Evolutionary conservation across 2,329 filamentous ascomycete species (phyloP).

Genomic region (Coniochaeta pulveracea): DNA sequence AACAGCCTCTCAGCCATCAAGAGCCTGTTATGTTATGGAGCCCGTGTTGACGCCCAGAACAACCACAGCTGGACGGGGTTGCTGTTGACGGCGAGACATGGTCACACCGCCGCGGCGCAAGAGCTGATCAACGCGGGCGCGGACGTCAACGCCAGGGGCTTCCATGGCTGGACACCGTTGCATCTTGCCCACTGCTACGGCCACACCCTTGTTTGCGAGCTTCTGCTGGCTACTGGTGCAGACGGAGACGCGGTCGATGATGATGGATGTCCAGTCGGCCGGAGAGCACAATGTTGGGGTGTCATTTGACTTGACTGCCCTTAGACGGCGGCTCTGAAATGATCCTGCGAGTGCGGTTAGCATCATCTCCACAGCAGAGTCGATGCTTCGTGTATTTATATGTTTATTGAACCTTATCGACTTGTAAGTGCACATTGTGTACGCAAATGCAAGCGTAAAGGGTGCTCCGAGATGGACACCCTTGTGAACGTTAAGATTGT

Average conservation of each 20-base stretch:
- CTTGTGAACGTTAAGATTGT: conserved; percentile 33
- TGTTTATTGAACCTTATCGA: too few relatives aligned
- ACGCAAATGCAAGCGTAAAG: conserved; percentile 36
- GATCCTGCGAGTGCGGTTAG: too few relatives aligned
- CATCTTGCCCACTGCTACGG: not conserved
- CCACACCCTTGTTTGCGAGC: not conserved
- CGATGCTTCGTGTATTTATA: too few relatives aligned
- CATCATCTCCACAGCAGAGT: too few relatives aligned
- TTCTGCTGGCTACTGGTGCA: not conserved
- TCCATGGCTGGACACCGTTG: not conserved
- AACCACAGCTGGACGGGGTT: too few relatives aligned
- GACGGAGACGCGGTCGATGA: not conserved
- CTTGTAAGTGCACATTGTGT: too few relatives aligned
- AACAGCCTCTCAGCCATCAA: not conserved
- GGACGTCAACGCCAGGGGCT: not conserved
- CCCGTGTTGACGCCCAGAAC: too few relatives aligned
- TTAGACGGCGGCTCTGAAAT: too few relatives aligned
- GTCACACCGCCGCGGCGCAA: too few relatives aligned
- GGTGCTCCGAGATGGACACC: conserved; percentile 44
- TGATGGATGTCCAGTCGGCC: not conserved
- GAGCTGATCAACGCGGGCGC: too few relatives aligned
- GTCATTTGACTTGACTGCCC: not conserved
- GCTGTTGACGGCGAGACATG: not conserved
- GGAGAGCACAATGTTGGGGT: not conserved
- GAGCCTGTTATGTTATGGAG: not conserved